Evolutionary conservation across 1,139 yeast species (phyloP), one percentile per base, ranked within the genome.

Genomic region (Saccharomyces hybrid): DNA sequence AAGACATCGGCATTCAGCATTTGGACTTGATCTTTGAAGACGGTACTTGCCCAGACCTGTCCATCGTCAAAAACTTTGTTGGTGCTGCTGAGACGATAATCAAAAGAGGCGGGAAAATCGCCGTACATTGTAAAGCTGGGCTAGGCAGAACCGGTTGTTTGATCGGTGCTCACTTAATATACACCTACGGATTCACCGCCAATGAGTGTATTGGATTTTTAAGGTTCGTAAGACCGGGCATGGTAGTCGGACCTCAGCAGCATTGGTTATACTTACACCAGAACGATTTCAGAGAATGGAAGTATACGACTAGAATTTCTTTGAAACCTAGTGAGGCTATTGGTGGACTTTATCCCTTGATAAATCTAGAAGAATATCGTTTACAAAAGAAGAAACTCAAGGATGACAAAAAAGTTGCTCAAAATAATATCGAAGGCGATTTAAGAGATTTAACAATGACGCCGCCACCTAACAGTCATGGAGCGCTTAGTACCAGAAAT

Each of bases 241-340:
- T 93, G 99, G 98, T 93, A 14, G 99, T 93, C 41, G 99, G 99
- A 0, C 99, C 99, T 2, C 99, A 93, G 70, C 99, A 93, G 68
- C 99, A 93, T 73, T 93, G 99, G 99, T 77, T 93, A 54, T 95
- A 93, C 67, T 79, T 93, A 62, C 96, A 93, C 69, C 99, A 93
- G 71, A 86, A 90, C 69, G 96, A 90, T 63, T 93, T 93, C 71
- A 80, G 97, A 64, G 96, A 90, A 64, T 93, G 99, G 98, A 81
- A 91, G 68, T 87, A 85, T 64, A 90, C 97, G 6, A 90, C 88
- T 96, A 55, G 89, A 85, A 61, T 82, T 76, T 62, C 73, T 77
- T 49, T 66, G 42, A 66, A 62, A 47, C 85, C 96, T 1, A 88
- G 88, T 59, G 82, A 77, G 34, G 75, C 81, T 44, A 82, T 91